Conservation (phyloP, 495 filamentous ascomycete genomes). For the Staphylotrichum longicolle region DNA sequence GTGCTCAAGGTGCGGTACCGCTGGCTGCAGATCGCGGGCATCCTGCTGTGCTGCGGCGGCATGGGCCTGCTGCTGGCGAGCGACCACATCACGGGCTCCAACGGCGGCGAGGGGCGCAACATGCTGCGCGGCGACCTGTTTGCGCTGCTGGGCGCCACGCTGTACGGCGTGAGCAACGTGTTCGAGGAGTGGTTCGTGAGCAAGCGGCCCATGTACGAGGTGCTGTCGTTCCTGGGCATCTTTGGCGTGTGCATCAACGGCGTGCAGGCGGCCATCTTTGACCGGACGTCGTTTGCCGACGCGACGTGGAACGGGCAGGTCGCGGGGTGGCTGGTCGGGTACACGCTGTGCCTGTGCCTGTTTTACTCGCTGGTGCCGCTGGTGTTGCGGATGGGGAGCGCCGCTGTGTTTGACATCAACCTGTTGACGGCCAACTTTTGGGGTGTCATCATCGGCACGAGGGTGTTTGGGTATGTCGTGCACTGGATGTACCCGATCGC, state of each 20-base stretch:
- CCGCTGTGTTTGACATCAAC: slow-evolving; percentile 95
- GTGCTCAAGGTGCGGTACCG: slow-evolving; percentile 88
- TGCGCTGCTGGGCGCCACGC: slow-evolving; percentile 79
- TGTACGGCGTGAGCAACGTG: slow-evolving; percentile 89
- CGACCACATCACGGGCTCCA: slow-evolving; percentile 74
- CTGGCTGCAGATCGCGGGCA: slow-evolving; percentile 75
- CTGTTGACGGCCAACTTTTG: slow-evolving; percentile 96
- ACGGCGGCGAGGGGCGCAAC: slow-evolving; percentile 61
- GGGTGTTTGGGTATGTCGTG: slow-evolving; percentile 75
- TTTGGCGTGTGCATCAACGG: slow-evolving; percentile 92
- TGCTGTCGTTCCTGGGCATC: slow-evolving; percentile 84
- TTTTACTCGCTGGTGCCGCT: slow-evolving; percentile 90
- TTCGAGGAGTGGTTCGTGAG: slow-evolving; percentile 91
- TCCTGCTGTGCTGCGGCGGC: slow-evolving; percentile 86
- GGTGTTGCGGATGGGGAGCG: slow-evolving; percentile 80
- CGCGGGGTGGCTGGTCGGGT: slow-evolving; percentile 79
- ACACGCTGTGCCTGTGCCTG: slow-evolving; percentile 73
- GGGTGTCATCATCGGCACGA: slow-evolving; percentile 86
- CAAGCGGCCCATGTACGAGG: slow-evolving; percentile 86
- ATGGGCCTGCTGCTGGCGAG: slow-evolving; percentile 85
- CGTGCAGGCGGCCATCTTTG: slow-evolving; percentile 84
- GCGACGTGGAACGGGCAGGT: slow-evolving; percentile 69
- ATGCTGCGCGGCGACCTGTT: slow-evolving; percentile 92
- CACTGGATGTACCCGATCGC: slow-evolving; percentile 95
- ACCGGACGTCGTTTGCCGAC: slow-evolving; percentile 64